Conservation (phyloP, 768 basidiomycete species). For the Boletus speciosus region DNA sequence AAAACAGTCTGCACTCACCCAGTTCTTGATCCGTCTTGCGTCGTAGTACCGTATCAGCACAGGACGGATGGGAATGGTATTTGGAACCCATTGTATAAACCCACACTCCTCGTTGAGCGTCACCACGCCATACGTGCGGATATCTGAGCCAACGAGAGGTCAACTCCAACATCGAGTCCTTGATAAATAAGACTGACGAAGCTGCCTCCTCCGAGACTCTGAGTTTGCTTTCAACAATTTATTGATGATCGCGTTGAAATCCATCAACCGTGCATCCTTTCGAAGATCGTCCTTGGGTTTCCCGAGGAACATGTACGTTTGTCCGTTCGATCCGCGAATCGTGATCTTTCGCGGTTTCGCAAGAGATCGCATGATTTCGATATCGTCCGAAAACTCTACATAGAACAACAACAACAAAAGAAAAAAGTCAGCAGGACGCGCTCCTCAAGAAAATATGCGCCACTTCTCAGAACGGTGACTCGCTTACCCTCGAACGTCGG, state of each 20-base stretch:
- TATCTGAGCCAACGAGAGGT: slow-evolving; percentile 41
- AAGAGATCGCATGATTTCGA: slow-evolving; percentile 88
- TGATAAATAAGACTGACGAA: slow-evolving; percentile 55
- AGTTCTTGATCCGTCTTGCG: slow-evolving; percentile 41
- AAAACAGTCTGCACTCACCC: slow-evolving; percentile 37
- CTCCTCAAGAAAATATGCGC: background rate
- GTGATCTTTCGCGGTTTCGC: slow-evolving; percentile 90
- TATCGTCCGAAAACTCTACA: slow-evolving; percentile 74
- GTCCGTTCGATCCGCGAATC: slow-evolving; percentile 78
- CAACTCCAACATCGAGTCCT: background rate
- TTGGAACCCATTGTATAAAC: slow-evolving; percentile 97
- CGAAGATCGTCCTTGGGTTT: slow-evolving; percentile 97
- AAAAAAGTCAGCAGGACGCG: background rate
- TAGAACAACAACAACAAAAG: background rate
- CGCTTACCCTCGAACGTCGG: slow-evolving; percentile 68
- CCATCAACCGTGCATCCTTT: slow-evolving; percentile 97
- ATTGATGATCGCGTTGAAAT: slow-evolving; percentile 97
- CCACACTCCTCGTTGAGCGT: slow-evolving; percentile 97
- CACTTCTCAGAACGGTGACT: background rate
- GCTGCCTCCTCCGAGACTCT: slow-evolving; percentile 84
- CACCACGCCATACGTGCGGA: slow-evolving; percentile 98
- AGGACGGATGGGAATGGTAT: slow-evolving; percentile 79
- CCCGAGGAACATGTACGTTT: slow-evolving; percentile 84
- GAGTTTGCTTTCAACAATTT: slow-evolving; percentile 92
- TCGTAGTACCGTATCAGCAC: slow-evolving; percentile 71